phyloP scores from a whole-genome alignment of 345 rosid species.

The Acer saccharum region DNA sequence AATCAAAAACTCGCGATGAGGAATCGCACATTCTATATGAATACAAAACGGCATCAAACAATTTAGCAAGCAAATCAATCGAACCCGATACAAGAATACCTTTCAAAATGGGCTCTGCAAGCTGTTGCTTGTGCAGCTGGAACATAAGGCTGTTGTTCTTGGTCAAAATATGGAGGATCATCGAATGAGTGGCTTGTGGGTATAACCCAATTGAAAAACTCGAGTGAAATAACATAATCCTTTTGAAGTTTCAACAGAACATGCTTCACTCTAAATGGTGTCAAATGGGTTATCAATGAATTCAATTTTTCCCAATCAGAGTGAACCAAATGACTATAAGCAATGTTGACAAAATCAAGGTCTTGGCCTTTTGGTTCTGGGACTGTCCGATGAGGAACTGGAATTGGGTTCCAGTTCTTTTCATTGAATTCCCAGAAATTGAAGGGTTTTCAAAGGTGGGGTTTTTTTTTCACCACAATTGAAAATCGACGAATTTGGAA shows the following conservation, averaged over 20 bases:
- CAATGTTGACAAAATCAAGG: slow-evolving; percentile 79
- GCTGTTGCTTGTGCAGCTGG: too few species aligned
- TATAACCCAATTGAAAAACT: slow-evolving; percentile 72
- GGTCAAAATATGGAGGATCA: slow-evolving; percentile 71
- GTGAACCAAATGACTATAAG: slow-evolving; percentile 77
- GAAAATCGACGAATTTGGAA: slow-evolving; percentile 33
- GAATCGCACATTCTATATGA: slow-evolving; percentile 76
- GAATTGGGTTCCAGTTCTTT: slow-evolving; percentile 41
- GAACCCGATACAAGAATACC: slow-evolving; percentile 30
- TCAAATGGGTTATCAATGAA: slow-evolving; percentile 39
- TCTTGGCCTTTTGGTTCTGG: slow-evolving; percentile 75
- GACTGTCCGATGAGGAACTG: slow-evolving; percentile 63
- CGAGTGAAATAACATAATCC: slow-evolving; percentile 69
- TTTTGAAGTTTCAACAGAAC: slow-evolving; percentile 60
- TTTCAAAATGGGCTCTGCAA: slow-evolving; percentile 61
- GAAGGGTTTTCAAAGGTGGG: slow-evolving; percentile 11
- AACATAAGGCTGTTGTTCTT: too few species aligned
- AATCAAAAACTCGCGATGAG: slow-evolving; percentile 74
- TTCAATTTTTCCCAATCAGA: slow-evolving; percentile 76
- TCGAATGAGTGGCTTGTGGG: slow-evolving; percentile 54
- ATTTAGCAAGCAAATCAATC: slow-evolving; percentile 42
- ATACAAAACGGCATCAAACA: slow-evolving; percentile 62
- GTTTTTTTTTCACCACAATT: slow-evolving; percentile 14
- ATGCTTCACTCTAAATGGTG: slow-evolving; percentile 61
- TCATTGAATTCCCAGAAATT: slow-evolving; percentile 22